Evolutionary conservation across 495 filamentous ascomycete species (phyloP).

Genomic region (Rhypophila decipiens): DNA sequence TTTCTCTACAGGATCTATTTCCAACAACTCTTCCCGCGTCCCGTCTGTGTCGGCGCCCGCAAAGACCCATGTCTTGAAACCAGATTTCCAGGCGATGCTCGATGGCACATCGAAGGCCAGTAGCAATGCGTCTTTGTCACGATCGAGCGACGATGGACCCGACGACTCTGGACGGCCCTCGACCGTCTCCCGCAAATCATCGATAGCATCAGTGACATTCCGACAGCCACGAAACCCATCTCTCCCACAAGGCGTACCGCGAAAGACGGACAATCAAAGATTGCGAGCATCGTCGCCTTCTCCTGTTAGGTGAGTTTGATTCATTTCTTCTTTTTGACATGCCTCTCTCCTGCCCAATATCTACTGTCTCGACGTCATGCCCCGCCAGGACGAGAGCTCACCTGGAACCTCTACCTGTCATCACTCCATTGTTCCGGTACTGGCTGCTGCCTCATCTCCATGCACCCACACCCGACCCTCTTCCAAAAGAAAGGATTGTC

Average conservation of each 20-base stretch:
- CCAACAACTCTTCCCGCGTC: not conserved
- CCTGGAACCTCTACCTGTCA: no score
- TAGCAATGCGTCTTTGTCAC: conserved; percentile 19
- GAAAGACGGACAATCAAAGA: conserved; percentile 34
- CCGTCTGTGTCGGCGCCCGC: not conserved
- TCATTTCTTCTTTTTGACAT: conserved; percentile 3
- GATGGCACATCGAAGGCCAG: conserved; percentile 15
- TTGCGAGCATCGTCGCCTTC: conserved; percentile 41
- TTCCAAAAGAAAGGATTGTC: no score
- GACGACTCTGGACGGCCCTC: conserved; percentile 18
- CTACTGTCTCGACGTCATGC: no score
- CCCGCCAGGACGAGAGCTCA: no score
- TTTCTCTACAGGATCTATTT: conserved; percentile 17
- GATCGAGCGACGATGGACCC: conserved; percentile 9
- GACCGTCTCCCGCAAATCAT: conserved; percentile 34
- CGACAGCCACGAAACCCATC: conserved; percentile 32
- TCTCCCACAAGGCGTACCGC: conserved; percentile 39
- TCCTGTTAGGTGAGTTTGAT: conserved; percentile 41
- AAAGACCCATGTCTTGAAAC: conserved; percentile 10
- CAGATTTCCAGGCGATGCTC: conserved; percentile 5
- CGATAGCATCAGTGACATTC: conserved; percentile 36
- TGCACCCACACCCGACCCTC: no score
- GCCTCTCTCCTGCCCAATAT: not conserved
- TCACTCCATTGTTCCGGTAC: no score
- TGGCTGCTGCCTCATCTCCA: no score